Evolutionary conservation across 2,329 filamentous ascomycete genomes (phyloP).

Genomic region (Trichoderma sp.): DNA sequence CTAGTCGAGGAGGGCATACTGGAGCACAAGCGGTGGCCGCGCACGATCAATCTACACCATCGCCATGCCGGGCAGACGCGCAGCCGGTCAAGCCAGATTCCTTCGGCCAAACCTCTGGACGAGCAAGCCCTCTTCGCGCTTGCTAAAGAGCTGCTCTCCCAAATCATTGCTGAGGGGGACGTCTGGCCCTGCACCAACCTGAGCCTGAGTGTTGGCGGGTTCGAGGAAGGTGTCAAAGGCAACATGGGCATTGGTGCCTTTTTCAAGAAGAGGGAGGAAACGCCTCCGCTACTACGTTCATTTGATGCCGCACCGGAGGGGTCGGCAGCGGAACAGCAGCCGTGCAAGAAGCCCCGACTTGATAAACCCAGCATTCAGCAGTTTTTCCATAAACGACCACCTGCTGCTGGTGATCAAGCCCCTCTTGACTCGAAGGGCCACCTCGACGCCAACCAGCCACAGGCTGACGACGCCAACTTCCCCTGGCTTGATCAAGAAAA

Average conservation of each 20-base stretch:
- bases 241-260: conserved; percentile 87
- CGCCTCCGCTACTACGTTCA: conserved; percentile 37
- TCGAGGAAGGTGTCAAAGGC: conserved; percentile 79
- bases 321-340: conserved; percentile 20
- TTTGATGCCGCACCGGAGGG: conserved; percentile 23
- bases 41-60: conserved; percentile 80
- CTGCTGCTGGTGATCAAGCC: conserved; percentile 32
- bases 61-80: conserved; percentile 69
- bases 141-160: conserved; percentile 70
- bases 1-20: conserved; percentile 87
- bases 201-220: conserved; percentile 83
- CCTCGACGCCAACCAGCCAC: background rate
- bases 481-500: background rate
- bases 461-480: background rate
- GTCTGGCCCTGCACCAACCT: conserved; percentile 93
- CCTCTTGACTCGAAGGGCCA: conserved; percentile 24
- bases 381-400: conserved; percentile 52
- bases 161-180: conserved; percentile 72
- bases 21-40: conserved; percentile 82
- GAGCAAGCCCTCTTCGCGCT: conserved; percentile 71
- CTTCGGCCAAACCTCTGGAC: conserved; percentile 68
- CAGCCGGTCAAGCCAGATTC: conserved; percentile 74
- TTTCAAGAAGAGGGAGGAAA: conserved; percentile 71
- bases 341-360: conserved; percentile 35
- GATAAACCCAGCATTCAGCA: conserved; percentile 52